These are phyloP conservation scores for Panicum hallii DNA, from an alignment of 202 grass and related monocot genomes.

Conservation along the genomic window DNA sequence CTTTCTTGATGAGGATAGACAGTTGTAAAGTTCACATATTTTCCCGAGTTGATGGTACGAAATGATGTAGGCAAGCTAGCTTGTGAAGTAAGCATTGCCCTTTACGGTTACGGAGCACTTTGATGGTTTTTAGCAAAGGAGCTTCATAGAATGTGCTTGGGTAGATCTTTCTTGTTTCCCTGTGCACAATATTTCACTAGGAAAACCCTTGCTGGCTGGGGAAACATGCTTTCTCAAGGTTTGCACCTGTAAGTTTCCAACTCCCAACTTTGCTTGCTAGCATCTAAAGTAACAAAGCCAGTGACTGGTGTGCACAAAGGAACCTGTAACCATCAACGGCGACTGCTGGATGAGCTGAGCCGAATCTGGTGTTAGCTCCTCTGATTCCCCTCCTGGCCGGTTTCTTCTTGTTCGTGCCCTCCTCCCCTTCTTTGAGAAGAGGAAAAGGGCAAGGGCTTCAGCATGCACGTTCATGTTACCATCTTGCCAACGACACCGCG, in stretches of 20 bases:
- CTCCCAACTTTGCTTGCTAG: not conserved
- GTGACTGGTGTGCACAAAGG: not conserved
- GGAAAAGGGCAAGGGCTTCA: constrained; percentile 2
- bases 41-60: constrained; percentile 9
- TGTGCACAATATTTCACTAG: not conserved
- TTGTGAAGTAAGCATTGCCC: constrained; percentile 30
- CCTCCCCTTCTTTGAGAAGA: constrained; percentile 8
- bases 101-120: not conserved
- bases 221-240: not conserved
- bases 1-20: not conserved
- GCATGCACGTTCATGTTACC: not conserved
- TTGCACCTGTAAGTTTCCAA: not conserved
- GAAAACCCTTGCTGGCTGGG: not conserved
- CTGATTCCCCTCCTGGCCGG: not conserved
- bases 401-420: not conserved
- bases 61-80: constrained; percentile 17
- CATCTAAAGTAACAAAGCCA: not conserved
- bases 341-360: not conserved
- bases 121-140: constrained; percentile 8
- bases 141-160: not conserved
- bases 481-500: not conserved
- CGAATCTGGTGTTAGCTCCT: not conserved
- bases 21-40: constrained; percentile 2
- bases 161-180: not conserved
- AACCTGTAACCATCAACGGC: not conserved